Evolutionary conservation across 257 asterid genomes (phyloP).

Genomic region (Orobanche coerulescens): DNA sequence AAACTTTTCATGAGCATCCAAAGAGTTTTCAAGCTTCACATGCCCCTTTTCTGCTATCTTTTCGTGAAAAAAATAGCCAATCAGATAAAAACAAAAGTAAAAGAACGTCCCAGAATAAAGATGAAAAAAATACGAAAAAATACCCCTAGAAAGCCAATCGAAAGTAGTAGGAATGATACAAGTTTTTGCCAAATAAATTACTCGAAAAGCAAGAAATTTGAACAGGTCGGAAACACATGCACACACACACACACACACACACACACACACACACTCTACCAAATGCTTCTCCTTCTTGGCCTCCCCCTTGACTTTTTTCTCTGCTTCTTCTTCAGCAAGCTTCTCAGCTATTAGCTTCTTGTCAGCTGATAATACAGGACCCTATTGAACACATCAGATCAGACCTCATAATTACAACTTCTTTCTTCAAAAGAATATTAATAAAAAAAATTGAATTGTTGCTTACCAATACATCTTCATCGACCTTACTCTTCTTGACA

Average conservation of each 20-base stretch:
- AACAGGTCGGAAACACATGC: too few species aligned
- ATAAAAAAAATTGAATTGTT: not conserved
- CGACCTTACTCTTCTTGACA: conserved; percentile 39
- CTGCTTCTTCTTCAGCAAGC: conserved; percentile 79
- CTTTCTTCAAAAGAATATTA: not conserved
- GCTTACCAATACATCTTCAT: conserved; percentile 64
- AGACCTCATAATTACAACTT: not conserved
- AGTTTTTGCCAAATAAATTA: too few species aligned
- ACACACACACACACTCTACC: conserved; percentile 36
- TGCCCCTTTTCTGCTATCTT: conserved; percentile 86
- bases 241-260: too few species aligned
- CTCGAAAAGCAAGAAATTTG: too few species aligned
- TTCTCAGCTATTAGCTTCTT: conserved; percentile 79
- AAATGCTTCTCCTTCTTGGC: conserved; percentile 73
- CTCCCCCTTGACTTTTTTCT: conserved; percentile 68
- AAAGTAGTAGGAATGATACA: too few species aligned
- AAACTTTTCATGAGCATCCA: conserved; percentile 67
- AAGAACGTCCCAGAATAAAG: too few species aligned
- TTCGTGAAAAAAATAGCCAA: conserved; percentile 16
- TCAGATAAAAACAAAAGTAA: conserved; percentile 10
- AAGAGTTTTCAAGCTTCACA: conserved; percentile 51
- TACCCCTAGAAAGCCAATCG: too few species aligned
- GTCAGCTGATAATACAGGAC: conserved; percentile 84
- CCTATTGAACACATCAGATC: conserved; percentile 47
- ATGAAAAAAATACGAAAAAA: too few species aligned